Evolutionary conservation across 2,329 filamentous ascomycete species (phyloP).

Genomic region (Aspergillus versicolor): DNA sequence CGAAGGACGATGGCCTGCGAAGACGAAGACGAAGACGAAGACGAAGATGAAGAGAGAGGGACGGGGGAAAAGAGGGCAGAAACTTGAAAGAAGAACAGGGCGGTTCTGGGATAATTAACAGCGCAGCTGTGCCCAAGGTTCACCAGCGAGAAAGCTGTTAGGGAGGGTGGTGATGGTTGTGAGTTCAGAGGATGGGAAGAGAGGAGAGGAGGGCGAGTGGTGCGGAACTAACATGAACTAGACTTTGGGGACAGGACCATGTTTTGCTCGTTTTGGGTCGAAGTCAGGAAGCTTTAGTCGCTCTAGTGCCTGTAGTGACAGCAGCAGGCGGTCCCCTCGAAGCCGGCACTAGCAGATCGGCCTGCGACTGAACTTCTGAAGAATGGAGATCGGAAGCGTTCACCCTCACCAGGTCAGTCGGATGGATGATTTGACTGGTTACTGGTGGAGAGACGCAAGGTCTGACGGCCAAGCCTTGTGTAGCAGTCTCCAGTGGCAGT

Average conservation of each 20-base stretch:
- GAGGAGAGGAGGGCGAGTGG: neutral
- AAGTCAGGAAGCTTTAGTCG: constrained; percentile 10
- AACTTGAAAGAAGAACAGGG: constrained; percentile 6
- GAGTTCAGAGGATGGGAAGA: neutral
- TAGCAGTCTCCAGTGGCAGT: constrained; percentile 8
- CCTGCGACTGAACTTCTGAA: neutral
- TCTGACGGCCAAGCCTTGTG: constrained; percentile 19
- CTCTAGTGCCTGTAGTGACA: neutral
- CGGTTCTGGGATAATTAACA: constrained; percentile 12
- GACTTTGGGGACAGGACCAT: constrained; percentile 3
- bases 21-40: constrained; percentile 25
- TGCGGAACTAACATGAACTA: constrained; percentile 14
- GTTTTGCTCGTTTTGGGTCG: neutral
- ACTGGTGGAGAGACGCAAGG: constrained; percentile 21
- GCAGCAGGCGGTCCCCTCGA: neutral
- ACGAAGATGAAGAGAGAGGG: constrained; percentile 1
- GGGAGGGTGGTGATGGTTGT: neutral
- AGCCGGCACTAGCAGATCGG: neutral
- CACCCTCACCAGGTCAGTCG: constrained; percentile 9
- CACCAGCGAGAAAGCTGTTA: constrained; percentile 14
- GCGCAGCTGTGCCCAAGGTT: constrained; percentile 7
- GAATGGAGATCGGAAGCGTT: neutral
- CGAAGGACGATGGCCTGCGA: constrained; percentile 11
- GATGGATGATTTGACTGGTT: constrained; percentile 5
- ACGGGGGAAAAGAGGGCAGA: neutral